These are phyloP conservation scores for Neonectria magnoliae DNA, from an alignment of 2,329 filamentous ascomycete species.

Conservation along the genomic window DNA sequence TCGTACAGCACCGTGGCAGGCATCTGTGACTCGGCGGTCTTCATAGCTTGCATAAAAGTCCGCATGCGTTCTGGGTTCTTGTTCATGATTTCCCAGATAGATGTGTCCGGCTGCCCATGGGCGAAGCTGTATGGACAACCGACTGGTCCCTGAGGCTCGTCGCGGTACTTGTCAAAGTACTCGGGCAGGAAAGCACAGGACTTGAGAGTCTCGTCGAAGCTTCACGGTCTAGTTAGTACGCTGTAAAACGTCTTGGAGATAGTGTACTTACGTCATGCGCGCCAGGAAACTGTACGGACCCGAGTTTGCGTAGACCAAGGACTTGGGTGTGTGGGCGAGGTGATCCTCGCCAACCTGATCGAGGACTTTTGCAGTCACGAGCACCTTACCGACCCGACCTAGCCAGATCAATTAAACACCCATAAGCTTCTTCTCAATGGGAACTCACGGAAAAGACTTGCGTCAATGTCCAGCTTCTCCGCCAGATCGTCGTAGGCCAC, in stretches of 20 bases:
- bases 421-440: neutral
- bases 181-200: conserved; percentile 38
- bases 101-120: conserved; percentile 40
- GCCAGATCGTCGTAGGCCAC: conserved; percentile 45
- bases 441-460: conserved; percentile 36
- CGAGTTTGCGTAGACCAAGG: conserved; percentile 8
- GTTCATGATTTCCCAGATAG: conserved; percentile 47
- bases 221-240: conserved; percentile 7
- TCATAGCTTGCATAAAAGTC: conserved; percentile 45
- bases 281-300: neutral
- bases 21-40: conserved; percentile 32
- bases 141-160: conserved; percentile 41
- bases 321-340: conserved; percentile 20
- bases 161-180: conserved; percentile 46
- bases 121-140: conserved; percentile 44
- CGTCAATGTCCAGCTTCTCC: conserved; percentile 40
- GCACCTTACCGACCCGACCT: conserved; percentile 16
- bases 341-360: conserved; percentile 2
- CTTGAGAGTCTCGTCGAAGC: conserved; percentile 41
- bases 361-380: conserved; percentile 19
- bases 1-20: conserved; percentile 44
- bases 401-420: neutral
- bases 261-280: conserved; percentile 15
- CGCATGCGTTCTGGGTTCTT: conserved; percentile 36
- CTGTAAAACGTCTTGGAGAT: neutral